Base-by-base conservation (phyloP, 2,329 filamentous ascomycete species). In the Verticillium albo-atrum region DNA sequence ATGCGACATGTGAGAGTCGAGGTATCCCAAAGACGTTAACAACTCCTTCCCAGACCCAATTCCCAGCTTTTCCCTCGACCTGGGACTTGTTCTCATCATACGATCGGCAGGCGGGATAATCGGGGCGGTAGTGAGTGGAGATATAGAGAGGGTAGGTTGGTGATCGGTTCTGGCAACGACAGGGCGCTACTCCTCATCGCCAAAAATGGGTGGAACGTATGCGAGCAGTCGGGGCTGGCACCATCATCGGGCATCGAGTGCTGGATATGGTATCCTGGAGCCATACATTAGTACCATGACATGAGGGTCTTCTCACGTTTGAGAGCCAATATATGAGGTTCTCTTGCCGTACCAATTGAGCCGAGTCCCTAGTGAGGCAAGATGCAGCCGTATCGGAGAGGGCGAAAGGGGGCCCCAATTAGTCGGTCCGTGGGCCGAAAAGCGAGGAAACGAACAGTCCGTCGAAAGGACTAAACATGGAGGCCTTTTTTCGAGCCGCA, bases 1-100 rank as follows among this genome's bases (percentile, higher is more conserved):
- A 25, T 66, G 61, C 58, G 68, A 68, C 57, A 69, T 60, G 47
- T 65, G 61, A 58, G 71, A 71, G 62, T 67, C 65, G 54, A 67
- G 58, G 35, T 63, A 54, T 30, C 58, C 52, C 37, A 65, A 62
- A 56, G 64, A 63, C 56, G 63, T 62, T 51, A 66, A 61, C 26
- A 59, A 61, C 54, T 59, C 63, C 57, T 67, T 70, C 58, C 65
- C 63, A 57, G 68, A 61, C 25, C 66, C 65, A 14, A 56, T 56
- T 57, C 58, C 62, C 64, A 62, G 61, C 56, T 64, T 64, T 26
- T 56, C 51, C 56, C 61, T 60, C 52, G 62, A 60, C 23, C 61
- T 59, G 52, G 60, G 55, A 56, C 58, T 63, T 56, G 56, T 59
- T 56, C 61, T 63, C 62, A 65, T 64, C 37, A 58, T 62, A 60